Evolutionary conservation across 345 rosid genomes (phyloP).

Genomic region (Citrus inodora): DNA sequence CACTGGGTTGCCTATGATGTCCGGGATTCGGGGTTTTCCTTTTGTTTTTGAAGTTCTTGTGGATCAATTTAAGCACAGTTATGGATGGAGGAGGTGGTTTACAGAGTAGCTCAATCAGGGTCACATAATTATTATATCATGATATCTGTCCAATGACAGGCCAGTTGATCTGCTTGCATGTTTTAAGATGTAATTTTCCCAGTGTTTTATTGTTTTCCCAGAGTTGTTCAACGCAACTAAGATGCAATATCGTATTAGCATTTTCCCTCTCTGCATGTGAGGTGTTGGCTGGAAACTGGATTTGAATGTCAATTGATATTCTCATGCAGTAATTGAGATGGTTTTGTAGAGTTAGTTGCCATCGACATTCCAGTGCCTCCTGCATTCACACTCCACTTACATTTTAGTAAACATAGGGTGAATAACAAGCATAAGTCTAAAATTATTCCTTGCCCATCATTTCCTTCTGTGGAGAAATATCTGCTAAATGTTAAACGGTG

Average conservation of each 20-base stretch:
- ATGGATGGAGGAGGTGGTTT: constrained; percentile 1
- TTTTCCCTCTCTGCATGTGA: background rate
- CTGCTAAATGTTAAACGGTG: background rate
- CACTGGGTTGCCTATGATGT: constrained; percentile 5
- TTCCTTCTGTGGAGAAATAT: background rate
- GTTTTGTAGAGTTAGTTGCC: background rate
- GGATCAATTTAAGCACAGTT: background rate
- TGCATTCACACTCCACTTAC: background rate
- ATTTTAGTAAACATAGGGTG: background rate
- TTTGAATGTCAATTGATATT: background rate
- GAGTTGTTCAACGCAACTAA: background rate
- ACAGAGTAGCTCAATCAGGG: constrained; percentile 2
- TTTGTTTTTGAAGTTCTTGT: background rate
- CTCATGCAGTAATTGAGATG: background rate
- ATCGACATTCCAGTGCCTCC: background rate
- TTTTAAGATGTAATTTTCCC: background rate
- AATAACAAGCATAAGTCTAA: background rate
- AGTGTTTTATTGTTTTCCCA: background rate
- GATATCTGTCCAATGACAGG: background rate
- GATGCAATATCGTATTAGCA: background rate
- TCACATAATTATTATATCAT: background rate
- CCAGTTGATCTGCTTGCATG: constrained; percentile 1
- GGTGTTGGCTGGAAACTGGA: background rate
- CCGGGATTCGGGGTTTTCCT: background rate
- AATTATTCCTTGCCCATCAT: background rate